These are phyloP conservation scores for Pyrus communis DNA, from an alignment of 306 rosid species.

Conservation along the genomic window DNA sequence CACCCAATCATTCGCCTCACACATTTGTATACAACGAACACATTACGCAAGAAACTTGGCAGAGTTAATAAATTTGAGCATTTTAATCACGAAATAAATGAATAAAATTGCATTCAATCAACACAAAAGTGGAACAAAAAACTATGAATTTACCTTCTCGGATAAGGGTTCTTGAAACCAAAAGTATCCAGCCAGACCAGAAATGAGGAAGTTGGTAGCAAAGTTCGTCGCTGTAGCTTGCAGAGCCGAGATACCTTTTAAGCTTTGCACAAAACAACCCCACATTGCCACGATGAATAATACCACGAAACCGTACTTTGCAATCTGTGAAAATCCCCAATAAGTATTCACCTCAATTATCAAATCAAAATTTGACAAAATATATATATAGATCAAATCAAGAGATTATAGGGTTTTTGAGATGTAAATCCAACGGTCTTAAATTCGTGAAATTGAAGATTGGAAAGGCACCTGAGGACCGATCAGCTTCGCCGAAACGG, in stretches of 20 bases:
- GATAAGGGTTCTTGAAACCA: conserved; percentile 64
- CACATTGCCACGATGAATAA: conserved; percentile 77
- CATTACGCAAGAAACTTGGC: background rate
- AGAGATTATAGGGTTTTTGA: background rate
- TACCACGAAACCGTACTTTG: conserved; percentile 48
- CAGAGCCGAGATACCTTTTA: conserved; percentile 70
- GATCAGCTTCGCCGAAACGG: conserved; percentile 53
- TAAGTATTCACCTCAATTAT: background rate
- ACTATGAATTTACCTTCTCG: conserved; percentile 37
- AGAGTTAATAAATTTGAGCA: background rate
- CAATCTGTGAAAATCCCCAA: conserved; percentile 33
- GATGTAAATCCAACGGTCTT: background rate
- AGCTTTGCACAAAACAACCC: conserved; percentile 81
- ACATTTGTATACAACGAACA: background rate
- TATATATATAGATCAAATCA: background rate
- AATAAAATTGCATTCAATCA: background rate
- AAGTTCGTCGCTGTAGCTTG: conserved; percentile 92
- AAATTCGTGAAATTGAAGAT: background rate
- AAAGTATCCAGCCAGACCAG: conserved; percentile 75
- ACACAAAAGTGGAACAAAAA: background rate
- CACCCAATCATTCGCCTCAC: background rate
- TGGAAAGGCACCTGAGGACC: conserved; percentile 28
- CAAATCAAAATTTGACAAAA: background rate
- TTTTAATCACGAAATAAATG: no score
- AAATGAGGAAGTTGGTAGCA: conserved; percentile 76